Base-by-base conservation (phyloP, 768 basidiomycete species). In the Phaeotremella skinneri region DNA sequence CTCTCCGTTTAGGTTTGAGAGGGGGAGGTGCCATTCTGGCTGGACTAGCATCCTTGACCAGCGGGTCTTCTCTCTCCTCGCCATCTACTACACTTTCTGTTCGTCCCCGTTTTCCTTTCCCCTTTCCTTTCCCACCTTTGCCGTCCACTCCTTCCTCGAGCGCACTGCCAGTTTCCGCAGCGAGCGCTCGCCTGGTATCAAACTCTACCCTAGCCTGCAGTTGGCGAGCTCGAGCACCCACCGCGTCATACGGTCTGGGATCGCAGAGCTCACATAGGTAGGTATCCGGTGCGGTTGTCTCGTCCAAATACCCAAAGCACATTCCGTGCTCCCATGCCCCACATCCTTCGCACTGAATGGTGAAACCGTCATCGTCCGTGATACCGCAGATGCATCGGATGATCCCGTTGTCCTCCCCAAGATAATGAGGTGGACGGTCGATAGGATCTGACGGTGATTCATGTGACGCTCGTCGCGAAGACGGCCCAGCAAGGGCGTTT, bases 331-430 rank as follows among this genome's bases (percentile, higher is more conserved):
- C 87, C 90, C 91, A 92, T 37, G 86, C 82, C 21, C 82, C 82
- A 72, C 91, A 93, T 49, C 79, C 73, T 74, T 92, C 91, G 78
- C 91, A 93, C 9, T 87, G 88, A 62, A 92, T 88, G 9, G 85
- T 87, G 74, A 87, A 89, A 21, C 90, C 90, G 73, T 90, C 89
- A 76, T 90, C 90, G 69, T 84, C 81, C 47, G 81, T 78, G 60
- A 83, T 83, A 4, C 84, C 85, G 75, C 90, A 92, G 59, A 90
- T 87, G 73, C 90, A 92, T 47, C 78, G 54, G 39, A 74, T 74
- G 6, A 67, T 49, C n/a, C 62, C 58, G 51, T 73, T 78, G 71
- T 81, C 84, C 45, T 73, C 66, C 21, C 71, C 71, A 32, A 73
- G 50, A 37, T 56, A 73, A 52, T 73, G 71, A 1, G 58, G 47